Evolutionary conservation across 768 basidiomycete genomes (phyloP).

Genomic region (Hebeloma cylindrosporum): DNA sequence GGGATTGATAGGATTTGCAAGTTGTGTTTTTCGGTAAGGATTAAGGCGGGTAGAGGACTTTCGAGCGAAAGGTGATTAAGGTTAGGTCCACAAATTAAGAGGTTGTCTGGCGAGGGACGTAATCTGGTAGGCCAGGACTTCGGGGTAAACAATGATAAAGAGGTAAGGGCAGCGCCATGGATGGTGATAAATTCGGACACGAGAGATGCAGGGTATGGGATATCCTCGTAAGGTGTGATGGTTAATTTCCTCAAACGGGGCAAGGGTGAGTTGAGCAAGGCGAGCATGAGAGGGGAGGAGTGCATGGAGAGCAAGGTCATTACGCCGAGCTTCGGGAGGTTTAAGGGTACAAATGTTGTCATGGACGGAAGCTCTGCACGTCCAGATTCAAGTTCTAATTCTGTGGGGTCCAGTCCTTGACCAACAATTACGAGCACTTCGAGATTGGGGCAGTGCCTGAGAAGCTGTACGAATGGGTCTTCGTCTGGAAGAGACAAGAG

Average conservation of each 20-base stretch:
- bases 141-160: slow-evolving; percentile 66
- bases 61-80: slow-evolving; percentile 75
- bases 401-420: slow-evolving; percentile 53
- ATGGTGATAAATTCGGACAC: slow-evolving; percentile 55
- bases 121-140: slow-evolving; percentile 66
- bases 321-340: slow-evolving; percentile 57
- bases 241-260: slow-evolving; percentile 64
- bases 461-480: slow-evolving; percentile 58
- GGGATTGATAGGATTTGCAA: slow-evolving; percentile 74
- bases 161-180: slow-evolving; percentile 59
- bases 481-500: slow-evolving; percentile 37
- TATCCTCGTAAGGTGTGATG: slow-evolving; percentile 72
- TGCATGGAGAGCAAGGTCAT: slow-evolving; percentile 68
- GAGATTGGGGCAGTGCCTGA: slow-evolving; percentile 55
- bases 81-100: slow-evolving; percentile 51
- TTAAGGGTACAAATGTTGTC: slow-evolving; percentile 42
- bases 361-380: slow-evolving; percentile 28
- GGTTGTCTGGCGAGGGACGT: slow-evolving; percentile 49
- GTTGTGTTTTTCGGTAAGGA: slow-evolving; percentile 34
- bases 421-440: slow-evolving; percentile 66
- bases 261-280: slow-evolving; percentile 58
- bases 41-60: slow-evolving; percentile 57
- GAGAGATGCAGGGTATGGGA: slow-evolving; percentile 57
- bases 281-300: slow-evolving; percentile 59
- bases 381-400: slow-evolving; percentile 39